phyloP scores from a whole-genome alignment of 1,284 basidiomycete genomes.

The Salmacisia buchloeana region DNA sequence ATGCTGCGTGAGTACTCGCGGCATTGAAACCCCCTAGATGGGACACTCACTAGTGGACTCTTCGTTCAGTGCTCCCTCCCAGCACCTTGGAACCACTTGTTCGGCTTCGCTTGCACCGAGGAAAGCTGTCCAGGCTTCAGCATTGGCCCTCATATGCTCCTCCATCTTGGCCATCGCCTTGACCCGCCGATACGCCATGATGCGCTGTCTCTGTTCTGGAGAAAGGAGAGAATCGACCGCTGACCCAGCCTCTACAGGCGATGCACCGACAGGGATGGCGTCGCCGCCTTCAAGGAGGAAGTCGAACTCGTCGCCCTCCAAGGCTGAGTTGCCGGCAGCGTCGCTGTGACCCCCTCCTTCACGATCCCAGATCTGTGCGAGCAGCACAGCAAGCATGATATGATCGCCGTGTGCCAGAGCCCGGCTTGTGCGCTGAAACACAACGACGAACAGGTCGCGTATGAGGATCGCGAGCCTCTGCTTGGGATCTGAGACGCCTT shows the following conservation, averaged over 20 bases:
- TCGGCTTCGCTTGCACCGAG: slow-evolving; percentile 69
- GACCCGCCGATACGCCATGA: slow-evolving; percentile 45
- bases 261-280: slow-evolving; percentile 50
- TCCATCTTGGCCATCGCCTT: slow-evolving; percentile 72
- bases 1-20: neutral
- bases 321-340: slow-evolving; percentile 51
- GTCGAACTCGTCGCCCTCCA: slow-evolving; percentile 74
- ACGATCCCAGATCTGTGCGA: slow-evolving; percentile 83
- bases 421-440: slow-evolving; percentile 83
- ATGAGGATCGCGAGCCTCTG: slow-evolving; percentile 76
- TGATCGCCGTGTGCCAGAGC: slow-evolving; percentile 87
- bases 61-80: slow-evolving; percentile 55
- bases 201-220: slow-evolving; percentile 63
- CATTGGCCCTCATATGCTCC: slow-evolving; percentile 62
- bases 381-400: slow-evolving; percentile 79
- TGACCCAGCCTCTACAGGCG: slow-evolving; percentile 52
- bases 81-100: slow-evolving; percentile 62
- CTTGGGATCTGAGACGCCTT: slow-evolving; percentile 68
- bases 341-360: slow-evolving; percentile 27
- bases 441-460: slow-evolving; percentile 81
- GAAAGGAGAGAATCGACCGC: slow-evolving; percentile 33
- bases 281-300: slow-evolving; percentile 84
- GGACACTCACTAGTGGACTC: slow-evolving; percentile 37
- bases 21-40: neutral
- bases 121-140: slow-evolving; percentile 72